A percentile compares a stretch with the other conserved stretches of the same genome.
Evolutionary conservation across 73 alveolate genomes (phyloP).

Genomic region (Paramecium sonneborni): DNA sequence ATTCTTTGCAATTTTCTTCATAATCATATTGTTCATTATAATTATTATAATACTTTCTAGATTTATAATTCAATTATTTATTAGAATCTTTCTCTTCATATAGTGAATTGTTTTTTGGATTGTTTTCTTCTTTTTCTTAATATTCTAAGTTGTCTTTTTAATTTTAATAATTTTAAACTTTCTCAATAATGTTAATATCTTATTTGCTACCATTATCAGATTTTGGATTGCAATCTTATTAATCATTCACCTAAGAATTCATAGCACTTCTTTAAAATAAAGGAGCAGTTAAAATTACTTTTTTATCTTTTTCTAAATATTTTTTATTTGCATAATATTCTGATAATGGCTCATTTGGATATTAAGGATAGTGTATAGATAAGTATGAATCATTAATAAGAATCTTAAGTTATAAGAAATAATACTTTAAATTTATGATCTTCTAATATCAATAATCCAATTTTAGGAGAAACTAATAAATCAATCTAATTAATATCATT

Average conservation of each 20-base stretch:
- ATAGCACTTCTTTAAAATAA: neutral
- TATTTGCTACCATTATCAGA: neutral
- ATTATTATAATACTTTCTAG: neutral
- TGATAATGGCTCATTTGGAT: neutral
- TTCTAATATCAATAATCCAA: neutral
- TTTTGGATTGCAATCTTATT: neutral
- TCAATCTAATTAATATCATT: neutral
- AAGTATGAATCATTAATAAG: neutral
- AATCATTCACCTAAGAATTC: neutral
- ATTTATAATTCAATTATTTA: neutral
- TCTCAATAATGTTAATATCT: neutral
- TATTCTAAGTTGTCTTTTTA: neutral
- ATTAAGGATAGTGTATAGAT: neutral
- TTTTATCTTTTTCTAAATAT: neutral
- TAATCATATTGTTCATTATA: neutral
- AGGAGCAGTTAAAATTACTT: neutral
- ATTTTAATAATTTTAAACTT: neutral
- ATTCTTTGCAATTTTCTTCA: neutral
- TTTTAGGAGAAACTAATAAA: neutral
- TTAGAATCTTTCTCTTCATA: neutral
- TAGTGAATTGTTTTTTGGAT: neutral
- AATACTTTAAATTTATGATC: neutral
- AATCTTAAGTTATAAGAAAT: neutral
- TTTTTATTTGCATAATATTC: neutral
- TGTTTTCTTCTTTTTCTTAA: neutral